Base-by-base conservation (phyloP, 331 rosid genomes). In the Dryas integrifolia region DNA sequence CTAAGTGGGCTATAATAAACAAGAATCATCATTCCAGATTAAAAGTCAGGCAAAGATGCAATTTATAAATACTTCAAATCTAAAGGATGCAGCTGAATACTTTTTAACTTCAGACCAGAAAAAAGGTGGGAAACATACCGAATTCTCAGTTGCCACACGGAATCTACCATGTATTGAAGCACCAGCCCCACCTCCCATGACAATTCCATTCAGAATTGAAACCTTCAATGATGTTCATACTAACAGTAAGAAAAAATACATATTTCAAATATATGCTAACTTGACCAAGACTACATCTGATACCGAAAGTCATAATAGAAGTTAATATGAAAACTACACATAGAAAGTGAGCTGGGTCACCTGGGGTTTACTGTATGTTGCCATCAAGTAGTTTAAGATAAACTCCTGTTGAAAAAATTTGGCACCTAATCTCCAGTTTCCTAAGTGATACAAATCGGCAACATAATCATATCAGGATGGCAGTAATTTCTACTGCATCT, bases 171-270 rank as follows among this genome's bases (percentile, higher is more conserved):
- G 98, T 24, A 91, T 76, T 71, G 98, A 91, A 85, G 77, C 90
- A 56, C 98, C 97, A 24, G 96, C 96, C n/a, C 98, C 97, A 84
- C 98, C 98, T 76, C 98, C 98, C 97, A 94, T 91, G 73, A 94
- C 97, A 53, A 91, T 89, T 73, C 98, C 98, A 70, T 91, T 70
- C 69, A 91, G 96, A 73, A 94, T 84, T 74, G 98, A 94, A 82
- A 94, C 92, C 98, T 94, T 69, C 66, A 83, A 77, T 24, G 45
- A 77, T 48, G 72, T 80, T 77, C 58, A 72, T 39, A 61, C 61
- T 58, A 60, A 70, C 56, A 46, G 59, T 74, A 69, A 79, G 72
- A 72, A 65, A 68, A 72, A 9, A 2, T 11, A 26, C 8, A 21
- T 11, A 40, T 44, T 65, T 12, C 62, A 72, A 74, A 63, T 60